Percentiles rank a stretch among this genome's conserved stretches.
Conservation (phyloP, 768 basidiomycete species). For the Tephrocybe rancida region DNA sequence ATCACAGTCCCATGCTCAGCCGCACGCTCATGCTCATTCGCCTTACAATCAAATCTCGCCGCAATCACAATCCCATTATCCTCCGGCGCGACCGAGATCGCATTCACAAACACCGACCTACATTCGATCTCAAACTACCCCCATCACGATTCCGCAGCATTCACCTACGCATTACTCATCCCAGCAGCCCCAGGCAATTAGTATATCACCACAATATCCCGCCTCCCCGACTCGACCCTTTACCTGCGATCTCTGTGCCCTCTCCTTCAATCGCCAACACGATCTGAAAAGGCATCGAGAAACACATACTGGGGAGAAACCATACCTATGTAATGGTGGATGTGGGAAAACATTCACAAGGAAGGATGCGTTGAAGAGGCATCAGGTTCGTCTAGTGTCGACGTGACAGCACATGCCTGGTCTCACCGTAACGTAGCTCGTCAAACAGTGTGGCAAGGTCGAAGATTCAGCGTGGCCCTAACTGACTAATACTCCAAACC, state of each 20-base stretch:
- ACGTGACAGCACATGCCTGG: conserved; percentile 9
- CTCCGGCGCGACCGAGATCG: conserved; percentile 39
- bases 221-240: conserved; percentile 65
- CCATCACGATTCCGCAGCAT: conserved; percentile 19
- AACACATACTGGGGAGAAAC: conserved; percentile 85
- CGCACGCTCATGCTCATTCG: conserved; percentile 39
- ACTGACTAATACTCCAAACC: conserved; percentile 3
- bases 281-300: conserved; percentile 85
- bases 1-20: conserved; percentile 35
- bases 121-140: conserved; percentile 15
- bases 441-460: conserved; percentile 77
- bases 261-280: conserved; percentile 86
- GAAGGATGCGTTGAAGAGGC: conserved; percentile 84
- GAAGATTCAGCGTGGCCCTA: conserved; percentile 54
- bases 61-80: conserved; percentile 29
- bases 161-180: conserved; percentile 17
- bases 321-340: conserved; percentile 80
- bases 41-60: conserved; percentile 27
- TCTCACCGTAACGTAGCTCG: conserved; percentile 49
- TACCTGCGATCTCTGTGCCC: conserved; percentile 70
- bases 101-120: conserved; percentile 40
- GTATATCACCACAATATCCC: conserved; percentile 51
- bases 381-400: conserved; percentile 57
- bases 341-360: conserved; percentile 88
- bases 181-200: conserved; percentile 34